Conservation (phyloP, 1,139 yeast genomes). For the Kurtzmaniella quercitrusa region DNA sequence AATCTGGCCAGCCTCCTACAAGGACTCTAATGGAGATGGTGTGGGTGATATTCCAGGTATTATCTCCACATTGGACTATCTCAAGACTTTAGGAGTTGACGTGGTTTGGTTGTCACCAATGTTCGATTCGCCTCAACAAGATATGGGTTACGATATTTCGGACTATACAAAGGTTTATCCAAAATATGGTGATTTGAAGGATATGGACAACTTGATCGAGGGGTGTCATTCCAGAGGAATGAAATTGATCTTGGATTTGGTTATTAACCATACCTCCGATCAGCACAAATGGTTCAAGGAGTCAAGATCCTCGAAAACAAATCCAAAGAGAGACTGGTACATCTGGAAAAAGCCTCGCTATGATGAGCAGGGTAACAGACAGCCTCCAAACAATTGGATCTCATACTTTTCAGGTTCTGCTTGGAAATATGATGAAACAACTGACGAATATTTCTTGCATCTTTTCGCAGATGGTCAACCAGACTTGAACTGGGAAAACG, state of each 20-base stretch:
- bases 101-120: constrained; percentile 57
- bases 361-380: constrained; percentile 44
- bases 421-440: constrained; percentile 51
- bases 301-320: constrained; percentile 45
- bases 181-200: constrained; percentile 50
- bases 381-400: constrained; percentile 56
- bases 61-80: constrained; percentile 47
- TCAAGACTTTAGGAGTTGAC: constrained; percentile 49
- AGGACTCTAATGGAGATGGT: constrained; percentile 57
- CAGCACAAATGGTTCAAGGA: constrained; percentile 59
- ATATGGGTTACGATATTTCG: constrained; percentile 61
- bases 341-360: constrained; percentile 50
- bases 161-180: constrained; percentile 51
- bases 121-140: constrained; percentile 57
- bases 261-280: constrained; percentile 54
- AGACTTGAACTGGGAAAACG: constrained; percentile 59
- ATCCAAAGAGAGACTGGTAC: constrained; percentile 61
- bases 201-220: constrained; percentile 45
- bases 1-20: constrained; percentile 56
- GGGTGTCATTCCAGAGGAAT: constrained; percentile 48
- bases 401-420: constrained; percentile 52
- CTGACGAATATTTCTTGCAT: constrained; percentile 51
- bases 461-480: constrained; percentile 53
- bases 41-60: constrained; percentile 56
- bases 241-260: constrained; percentile 52